Percentiles rank a stretch among this genome's conserved stretches.
Conservation (phyloP, 345 rosid genomes). For the Salix brachista region DNA sequence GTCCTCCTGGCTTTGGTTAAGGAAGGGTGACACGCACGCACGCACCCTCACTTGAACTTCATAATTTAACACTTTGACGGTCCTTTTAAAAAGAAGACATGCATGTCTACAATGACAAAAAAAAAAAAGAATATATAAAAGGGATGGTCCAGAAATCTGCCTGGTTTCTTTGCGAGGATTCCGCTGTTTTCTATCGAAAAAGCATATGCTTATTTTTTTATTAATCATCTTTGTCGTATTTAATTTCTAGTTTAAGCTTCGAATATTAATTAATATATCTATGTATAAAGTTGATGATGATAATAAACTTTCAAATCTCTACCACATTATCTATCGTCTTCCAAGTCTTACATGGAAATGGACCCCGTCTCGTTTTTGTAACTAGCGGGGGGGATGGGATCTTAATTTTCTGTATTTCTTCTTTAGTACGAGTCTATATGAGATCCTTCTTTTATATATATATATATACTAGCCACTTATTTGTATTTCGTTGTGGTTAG, state of each 20-base stretch:
- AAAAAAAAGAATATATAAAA: not conserved
- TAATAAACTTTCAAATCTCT: not conserved
- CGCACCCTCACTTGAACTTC: not conserved
- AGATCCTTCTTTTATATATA: no score
- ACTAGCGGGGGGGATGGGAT: not conserved
- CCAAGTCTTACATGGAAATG: not conserved
- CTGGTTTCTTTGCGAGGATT: constrained; percentile 46
- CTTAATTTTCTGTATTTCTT: not conserved
- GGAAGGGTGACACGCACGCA: not conserved
- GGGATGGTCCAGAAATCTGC: constrained; percentile 33
- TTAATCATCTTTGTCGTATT: not conserved
- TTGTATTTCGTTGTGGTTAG: no score
- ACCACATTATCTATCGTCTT: not conserved
- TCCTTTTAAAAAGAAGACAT: no score
- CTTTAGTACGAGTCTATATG: no score
- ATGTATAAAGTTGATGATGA: not conserved
- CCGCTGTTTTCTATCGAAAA: constrained; percentile 25
- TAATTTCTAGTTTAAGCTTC: not conserved
- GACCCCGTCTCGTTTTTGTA: not conserved
- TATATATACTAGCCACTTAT: no score
- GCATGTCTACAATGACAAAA: no score
- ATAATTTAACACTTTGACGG: not conserved
- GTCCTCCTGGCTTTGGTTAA: not conserved
- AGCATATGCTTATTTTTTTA: not conserved
- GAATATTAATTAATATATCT: no score